A percentile compares a stretch with the other conserved stretches of the same genome.
Conservation (phyloP, 1,284 basidiomycete species). For the Irpex sp. region DNA sequence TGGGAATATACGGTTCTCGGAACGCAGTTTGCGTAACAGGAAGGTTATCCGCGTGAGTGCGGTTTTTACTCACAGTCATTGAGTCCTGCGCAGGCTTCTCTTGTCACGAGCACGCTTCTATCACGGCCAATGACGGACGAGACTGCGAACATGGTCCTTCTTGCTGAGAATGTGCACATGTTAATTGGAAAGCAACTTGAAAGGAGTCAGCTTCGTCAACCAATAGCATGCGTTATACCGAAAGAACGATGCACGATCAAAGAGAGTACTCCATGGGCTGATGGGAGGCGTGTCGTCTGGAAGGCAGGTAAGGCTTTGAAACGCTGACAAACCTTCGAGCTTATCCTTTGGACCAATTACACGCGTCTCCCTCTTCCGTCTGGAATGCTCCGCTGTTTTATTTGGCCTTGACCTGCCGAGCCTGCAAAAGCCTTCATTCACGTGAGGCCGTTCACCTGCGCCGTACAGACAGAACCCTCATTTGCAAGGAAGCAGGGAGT, state of each 20-base stretch:
- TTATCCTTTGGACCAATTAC: not conserved
- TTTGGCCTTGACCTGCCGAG: not conserved
- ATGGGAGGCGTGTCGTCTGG: not conserved
- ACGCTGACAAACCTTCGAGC: constrained; percentile 1
- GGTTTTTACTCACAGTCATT: not conserved
- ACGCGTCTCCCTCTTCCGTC: not conserved
- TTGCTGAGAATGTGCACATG: not conserved
- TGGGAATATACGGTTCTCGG: not conserved
- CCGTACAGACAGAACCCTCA: not conserved
- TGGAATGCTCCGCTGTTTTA: not conserved
- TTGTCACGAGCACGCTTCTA: not conserved
- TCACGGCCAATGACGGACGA: not conserved
- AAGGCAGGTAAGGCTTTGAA: not conserved
- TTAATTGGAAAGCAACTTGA: not conserved
- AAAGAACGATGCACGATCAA: not conserved
- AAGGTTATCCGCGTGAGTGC: not conserved
- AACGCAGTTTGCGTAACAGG: not conserved
- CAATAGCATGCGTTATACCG: not conserved
- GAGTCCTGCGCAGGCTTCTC: not conserved
- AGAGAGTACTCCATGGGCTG: not conserved
- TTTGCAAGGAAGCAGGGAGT: not conserved
- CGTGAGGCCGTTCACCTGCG: not conserved
- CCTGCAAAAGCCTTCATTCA: not conserved
- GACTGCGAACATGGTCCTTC: not conserved
- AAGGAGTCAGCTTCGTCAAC: not conserved